phyloP scores from a whole-genome alignment of 768 basidiomycete genomes.

The Pisolithus marmoratus region DNA sequence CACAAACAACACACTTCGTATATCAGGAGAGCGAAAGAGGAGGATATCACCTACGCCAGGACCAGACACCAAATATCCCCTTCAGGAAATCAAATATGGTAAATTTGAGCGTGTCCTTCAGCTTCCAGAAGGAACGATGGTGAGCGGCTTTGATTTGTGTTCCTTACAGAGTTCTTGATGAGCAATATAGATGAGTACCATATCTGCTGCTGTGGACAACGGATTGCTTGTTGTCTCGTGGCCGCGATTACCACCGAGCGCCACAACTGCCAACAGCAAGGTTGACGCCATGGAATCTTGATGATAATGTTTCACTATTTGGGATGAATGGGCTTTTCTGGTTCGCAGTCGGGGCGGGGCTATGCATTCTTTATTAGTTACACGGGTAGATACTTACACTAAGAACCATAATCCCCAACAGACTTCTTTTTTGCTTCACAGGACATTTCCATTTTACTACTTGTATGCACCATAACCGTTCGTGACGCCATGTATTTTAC shows the following conservation, averaged over 20 bases:
- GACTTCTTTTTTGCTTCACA: too few relatives aligned
- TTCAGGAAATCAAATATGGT: slow-evolving; percentile 37
- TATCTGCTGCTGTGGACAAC: slow-evolving; percentile 35
- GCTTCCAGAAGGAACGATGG: slow-evolving; percentile 34
- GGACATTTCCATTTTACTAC: too few relatives aligned
- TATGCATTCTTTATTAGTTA: too few relatives aligned
- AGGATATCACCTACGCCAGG: slow-evolving; percentile 13
- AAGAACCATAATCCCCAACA: too few relatives aligned
- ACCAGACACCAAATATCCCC: slow-evolving; percentile 18
- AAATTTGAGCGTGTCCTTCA: slow-evolving; percentile 31
- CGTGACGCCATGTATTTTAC: too few relatives aligned
- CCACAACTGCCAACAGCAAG: slow-evolving; percentile 6
- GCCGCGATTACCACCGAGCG: slow-evolving; percentile 25
- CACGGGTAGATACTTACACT: too few relatives aligned
- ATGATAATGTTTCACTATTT: background rate
- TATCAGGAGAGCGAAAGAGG: slow-evolving; percentile 30
- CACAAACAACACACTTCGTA: slow-evolving; percentile 21
- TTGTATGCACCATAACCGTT: too few relatives aligned
- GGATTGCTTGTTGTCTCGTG: slow-evolving; percentile 36
- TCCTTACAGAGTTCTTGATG: background rate
- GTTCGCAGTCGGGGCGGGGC: too few relatives aligned
- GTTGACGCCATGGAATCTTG: background rate
- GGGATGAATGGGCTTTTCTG: too few relatives aligned
- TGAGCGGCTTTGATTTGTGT: slow-evolving; percentile 10
- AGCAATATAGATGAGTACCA: slow-evolving; percentile 27